Conservation (phyloP, 2,329 filamentous ascomycete species). For the Arthroderma sp. region DNA sequence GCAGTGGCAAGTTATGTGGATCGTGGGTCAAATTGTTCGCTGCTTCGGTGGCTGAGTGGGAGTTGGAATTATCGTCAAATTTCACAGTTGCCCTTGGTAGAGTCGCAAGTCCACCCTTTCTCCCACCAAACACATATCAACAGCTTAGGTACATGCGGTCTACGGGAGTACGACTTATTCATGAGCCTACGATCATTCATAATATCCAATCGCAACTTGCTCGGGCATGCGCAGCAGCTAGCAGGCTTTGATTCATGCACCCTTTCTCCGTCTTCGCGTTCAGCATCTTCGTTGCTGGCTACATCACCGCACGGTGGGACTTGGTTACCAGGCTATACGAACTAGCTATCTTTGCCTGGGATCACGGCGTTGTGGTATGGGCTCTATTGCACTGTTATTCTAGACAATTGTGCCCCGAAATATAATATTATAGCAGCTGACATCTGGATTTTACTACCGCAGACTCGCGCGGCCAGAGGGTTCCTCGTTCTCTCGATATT, state of each 20-base stretch:
- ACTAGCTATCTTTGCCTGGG: constrained; percentile 92
- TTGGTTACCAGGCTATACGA: constrained; percentile 95
- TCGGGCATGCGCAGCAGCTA: constrained; percentile 23
- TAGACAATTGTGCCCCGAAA: neutral
- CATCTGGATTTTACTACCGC: neutral
- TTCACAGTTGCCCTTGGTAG: neutral
- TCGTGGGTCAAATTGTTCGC: neutral
- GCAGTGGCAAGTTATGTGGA: too few relatives aligned
- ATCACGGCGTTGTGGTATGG: constrained; percentile 85
- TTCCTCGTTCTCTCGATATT: constrained; percentile 70
- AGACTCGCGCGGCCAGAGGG: constrained; percentile 77
- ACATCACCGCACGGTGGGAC: constrained; percentile 98
- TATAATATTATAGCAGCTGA: neutral
- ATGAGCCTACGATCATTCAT: neutral
- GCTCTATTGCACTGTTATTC: neutral
- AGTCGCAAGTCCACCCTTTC: neutral
- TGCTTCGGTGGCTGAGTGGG: neutral
- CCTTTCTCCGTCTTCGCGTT: constrained; percentile 91
- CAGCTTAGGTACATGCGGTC: neutral
- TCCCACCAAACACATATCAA: neutral
- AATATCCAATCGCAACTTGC: neutral
- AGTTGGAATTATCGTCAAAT: neutral
- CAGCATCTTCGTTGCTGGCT: constrained; percentile 98
- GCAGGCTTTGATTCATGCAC: constrained; percentile 57
- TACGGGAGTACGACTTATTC: neutral